Conservation (phyloP, 306 rosid genomes). For the Cyclanthera cordifolia region DNA sequence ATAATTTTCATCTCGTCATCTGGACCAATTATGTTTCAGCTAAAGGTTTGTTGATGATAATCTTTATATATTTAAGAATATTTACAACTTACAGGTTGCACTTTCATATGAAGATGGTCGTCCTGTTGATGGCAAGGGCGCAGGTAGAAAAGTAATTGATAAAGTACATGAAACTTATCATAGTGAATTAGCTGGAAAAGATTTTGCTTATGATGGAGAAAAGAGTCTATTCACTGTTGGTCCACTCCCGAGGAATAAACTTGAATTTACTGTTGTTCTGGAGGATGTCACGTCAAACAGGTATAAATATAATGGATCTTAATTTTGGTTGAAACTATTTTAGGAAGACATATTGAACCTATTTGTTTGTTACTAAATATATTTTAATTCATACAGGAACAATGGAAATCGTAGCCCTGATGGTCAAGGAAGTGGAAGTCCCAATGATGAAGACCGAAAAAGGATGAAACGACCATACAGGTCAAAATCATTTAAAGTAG, state of each 20-base stretch:
- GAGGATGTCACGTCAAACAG: constrained; percentile 57
- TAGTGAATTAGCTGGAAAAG: constrained; percentile 59
- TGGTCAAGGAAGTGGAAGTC: constrained; percentile 46
- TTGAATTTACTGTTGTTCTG: constrained; percentile 66
- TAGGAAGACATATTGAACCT: background rate
- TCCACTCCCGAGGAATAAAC: constrained; percentile 66
- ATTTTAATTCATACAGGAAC: constrained; percentile 23
- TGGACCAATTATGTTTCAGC: background rate
- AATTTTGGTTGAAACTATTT: background rate
- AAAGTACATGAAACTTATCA: constrained; percentile 65
- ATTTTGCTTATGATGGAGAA: constrained; percentile 87
- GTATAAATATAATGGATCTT: constrained; percentile 28
- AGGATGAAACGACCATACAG: constrained; percentile 49
- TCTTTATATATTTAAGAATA: background rate
- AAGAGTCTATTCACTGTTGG: constrained; percentile 83
- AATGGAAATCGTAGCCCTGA: constrained; percentile 55
- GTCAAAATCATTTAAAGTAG: constrained; percentile 58
- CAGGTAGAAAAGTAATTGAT: constrained; percentile 62
- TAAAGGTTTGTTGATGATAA: background rate
- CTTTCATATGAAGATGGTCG: constrained; percentile 76
- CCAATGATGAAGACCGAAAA: constrained; percentile 55
- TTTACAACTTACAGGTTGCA: constrained; percentile 40
- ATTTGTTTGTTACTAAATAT: background rate
- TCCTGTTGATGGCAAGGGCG: constrained; percentile 74
- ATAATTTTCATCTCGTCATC: background rate